Base-by-base conservation (phyloP, 2,329 filamentous ascomycete genomes). In the Gyromitra esculenta region DNA sequence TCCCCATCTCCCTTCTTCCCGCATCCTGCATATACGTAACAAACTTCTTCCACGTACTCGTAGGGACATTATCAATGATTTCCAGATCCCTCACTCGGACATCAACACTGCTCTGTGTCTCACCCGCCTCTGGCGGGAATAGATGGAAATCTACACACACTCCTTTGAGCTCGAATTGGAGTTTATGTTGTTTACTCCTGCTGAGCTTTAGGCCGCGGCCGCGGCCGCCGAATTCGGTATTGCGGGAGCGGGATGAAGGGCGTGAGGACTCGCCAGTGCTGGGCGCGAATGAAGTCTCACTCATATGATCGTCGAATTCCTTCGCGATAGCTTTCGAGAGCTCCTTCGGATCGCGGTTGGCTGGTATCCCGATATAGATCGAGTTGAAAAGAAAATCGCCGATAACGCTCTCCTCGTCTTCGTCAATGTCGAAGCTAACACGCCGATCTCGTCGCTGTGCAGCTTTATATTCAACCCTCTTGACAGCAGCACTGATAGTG, bases 11-110 rank as follows among this genome's bases (percentile, higher is more conserved):
- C 63, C 94, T 89, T 81, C 93, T 90, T n/a, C 92, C 92, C 9
- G 91, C 91, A 82, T 96, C 93, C 75, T 92, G 90, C 85, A 97
- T 92, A 81, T 97, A 97, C 0, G 95, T 98, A 13, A 93, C 91
- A 84, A 99, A 99, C 83, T 97, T 99, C 83, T 92, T 96, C 96
- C 96, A 99, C 0, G 95, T 97, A 2, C 96, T 99, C 0, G 93
- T 95, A 1, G 94, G 93, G 1, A 99, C 88, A 82, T 97, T 93
- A 83, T 99, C 96, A 78, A 96, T 97, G 15, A 99, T 90, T 80
- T 97, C 94, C 11, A 99, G 86, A 74, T 96, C 91, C 50, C 89
- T 88, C 9, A 99, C 87, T 7, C 93, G 90, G 43, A 98, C 85
- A 83, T 97, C 93, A 48, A 98, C 86, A 21, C 94, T 96, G 82